Evolutionary conservation across 805 yeast genomes (phyloP).

Genomic region (Lachancea quebecensis): DNA sequence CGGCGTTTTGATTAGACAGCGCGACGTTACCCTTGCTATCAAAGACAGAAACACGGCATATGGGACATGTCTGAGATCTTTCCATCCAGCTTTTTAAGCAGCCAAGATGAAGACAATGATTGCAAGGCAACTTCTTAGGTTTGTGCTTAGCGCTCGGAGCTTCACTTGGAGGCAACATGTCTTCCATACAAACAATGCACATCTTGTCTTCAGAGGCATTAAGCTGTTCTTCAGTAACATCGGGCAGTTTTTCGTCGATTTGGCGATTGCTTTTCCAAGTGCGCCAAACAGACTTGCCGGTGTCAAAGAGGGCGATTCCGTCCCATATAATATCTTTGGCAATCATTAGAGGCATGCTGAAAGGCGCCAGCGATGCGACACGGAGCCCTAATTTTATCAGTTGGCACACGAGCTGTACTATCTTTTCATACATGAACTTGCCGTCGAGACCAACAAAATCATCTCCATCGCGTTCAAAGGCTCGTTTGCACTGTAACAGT

Average conservation of each 20-base stretch:
- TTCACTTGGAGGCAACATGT: constrained; percentile 46
- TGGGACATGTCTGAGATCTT: constrained; percentile 87
- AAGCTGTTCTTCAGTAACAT: constrained; percentile 60
- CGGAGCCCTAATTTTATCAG: constrained; percentile 41
- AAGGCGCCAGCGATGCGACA: constrained; percentile 41
- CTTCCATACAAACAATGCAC: constrained; percentile 90
- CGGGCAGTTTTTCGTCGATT: constrained; percentile 54
- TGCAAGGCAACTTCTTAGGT: constrained; percentile 77
- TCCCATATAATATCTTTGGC: constrained; percentile 44
- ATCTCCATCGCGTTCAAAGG: constrained; percentile 38
- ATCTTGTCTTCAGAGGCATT: constrained; percentile 51
- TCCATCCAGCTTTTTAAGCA: constrained; percentile 92
- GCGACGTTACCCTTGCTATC: constrained; percentile 27
- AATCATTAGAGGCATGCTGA: constrained; percentile 39
- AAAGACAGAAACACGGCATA: constrained; percentile 72
- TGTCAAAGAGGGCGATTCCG: constrained; percentile 27
- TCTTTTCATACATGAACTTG: constrained; percentile 52
- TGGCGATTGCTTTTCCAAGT: constrained; percentile 45
- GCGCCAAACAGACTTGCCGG: constrained; percentile 34
- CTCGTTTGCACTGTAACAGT: constrained; percentile 19
- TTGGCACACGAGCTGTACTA: constrained; percentile 48
- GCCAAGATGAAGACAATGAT: constrained; percentile 82
- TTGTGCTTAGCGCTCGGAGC: constrained; percentile 36
- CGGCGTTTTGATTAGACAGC: neutral
- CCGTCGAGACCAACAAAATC: constrained; percentile 52